Base-by-base conservation (phyloP, 805 yeast genomes). In the Kazachstania viticola region DNA sequence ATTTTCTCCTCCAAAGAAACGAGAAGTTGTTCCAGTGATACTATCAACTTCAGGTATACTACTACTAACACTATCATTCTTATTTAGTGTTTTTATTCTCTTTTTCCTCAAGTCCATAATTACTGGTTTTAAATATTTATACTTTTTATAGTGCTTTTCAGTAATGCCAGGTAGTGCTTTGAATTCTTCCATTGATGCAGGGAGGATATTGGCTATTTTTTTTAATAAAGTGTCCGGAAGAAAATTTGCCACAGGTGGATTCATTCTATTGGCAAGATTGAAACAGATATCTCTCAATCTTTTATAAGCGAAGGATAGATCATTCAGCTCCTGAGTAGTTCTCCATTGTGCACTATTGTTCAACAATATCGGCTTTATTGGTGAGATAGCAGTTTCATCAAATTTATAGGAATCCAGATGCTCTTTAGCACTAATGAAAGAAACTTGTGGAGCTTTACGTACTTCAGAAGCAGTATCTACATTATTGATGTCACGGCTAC, bases 131-230 rank as follows among this genome's bases (percentile, higher is more conserved):
- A 54, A 42, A 27, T 41, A 43, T 21, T 39, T 46, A 21, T 39
- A 54, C 23, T 45, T 44, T 12, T 40, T 43, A 7, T 40, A 35
- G 16, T 46, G 49, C 9, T 23, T 35, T 12, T 38, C 44, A 7
- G 36, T 39, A 9, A 42, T 37, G 11, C 36, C 48, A 11, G 44
- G 41, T 5, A 54, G 24, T 4, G 35, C 36, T 4, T 37, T 22
- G 33, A 49, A 53, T 23, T 49, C 55, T 3, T 38, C 45, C 15
- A 44, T 46, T 3, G 46, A 37, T 5, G 36, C 34, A 3, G 60
- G 60, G 12, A 54, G 29, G 9, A 35, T 27, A 13, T 38, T 40
- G 1, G 58, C 55, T 3, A 50, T 33, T 28, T 44, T 46, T 33
- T 37, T 46, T 9, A 54, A 27, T 3, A 48, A 27, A 8, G 30